These are phyloP conservation scores for Eucalyptus dawsonii DNA, from an alignment of 345 rosid species.

Conservation along the genomic window DNA sequence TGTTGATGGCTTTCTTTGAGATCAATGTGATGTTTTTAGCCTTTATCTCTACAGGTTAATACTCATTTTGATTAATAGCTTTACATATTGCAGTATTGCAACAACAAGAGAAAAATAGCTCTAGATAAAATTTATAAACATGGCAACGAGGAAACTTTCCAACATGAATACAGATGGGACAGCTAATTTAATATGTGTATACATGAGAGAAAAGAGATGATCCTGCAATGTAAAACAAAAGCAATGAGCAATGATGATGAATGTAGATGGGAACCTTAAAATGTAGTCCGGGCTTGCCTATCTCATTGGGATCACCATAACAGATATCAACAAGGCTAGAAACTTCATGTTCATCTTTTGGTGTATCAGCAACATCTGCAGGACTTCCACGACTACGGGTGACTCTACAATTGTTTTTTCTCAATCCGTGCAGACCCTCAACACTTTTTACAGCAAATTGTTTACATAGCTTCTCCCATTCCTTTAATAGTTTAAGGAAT, in stretches of 20 bases:
- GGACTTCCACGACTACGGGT: conserved; percentile 9
- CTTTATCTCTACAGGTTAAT: background rate
- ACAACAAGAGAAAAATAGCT: background rate
- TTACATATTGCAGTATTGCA: background rate
- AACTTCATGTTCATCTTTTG: conserved; percentile 63
- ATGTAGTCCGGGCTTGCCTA: conserved; percentile 52
- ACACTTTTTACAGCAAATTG: conserved; percentile 16
- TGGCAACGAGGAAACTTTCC: background rate
- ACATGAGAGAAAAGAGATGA: background rate
- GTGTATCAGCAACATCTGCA: conserved; percentile 12
- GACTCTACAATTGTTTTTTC: conserved; percentile 8
- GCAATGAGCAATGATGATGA: background rate
- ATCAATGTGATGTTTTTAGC: background rate
- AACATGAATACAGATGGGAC: background rate
- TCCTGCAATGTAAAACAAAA: background rate
- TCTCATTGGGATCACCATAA: conserved; percentile 65
- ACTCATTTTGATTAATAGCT: background rate
- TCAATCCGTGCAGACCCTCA: background rate
- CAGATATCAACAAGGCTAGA: conserved; percentile 59
- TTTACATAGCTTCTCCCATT: conserved; percentile 77
- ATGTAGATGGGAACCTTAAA: conserved; percentile 47
- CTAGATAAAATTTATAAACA: background rate
- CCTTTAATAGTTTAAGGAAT: conserved; percentile 73
- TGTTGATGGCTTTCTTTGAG: background rate
- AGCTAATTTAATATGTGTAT: background rate